Base-by-base conservation (phyloP, 2,329 filamentous ascomycete species). In the Canariomyces notabilis region DNA sequence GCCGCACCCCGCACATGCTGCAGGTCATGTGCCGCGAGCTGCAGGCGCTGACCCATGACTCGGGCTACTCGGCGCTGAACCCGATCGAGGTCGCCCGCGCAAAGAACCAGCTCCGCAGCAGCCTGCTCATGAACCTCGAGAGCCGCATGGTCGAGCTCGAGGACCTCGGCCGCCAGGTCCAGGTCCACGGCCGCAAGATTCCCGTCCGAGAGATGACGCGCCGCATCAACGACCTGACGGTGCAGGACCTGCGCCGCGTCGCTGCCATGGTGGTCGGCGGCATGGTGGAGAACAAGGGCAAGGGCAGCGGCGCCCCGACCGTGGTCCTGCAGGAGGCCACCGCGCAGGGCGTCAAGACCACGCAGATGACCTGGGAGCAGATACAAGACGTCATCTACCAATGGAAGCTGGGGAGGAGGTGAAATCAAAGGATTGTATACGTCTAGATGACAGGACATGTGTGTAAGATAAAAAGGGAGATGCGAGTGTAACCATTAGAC, bases 71-170 rank as follows among this genome's bases (percentile, higher is more conserved):
- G 0, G 77, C 84, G 2, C 75, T 98, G 8, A 80, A 84, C 56
- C 69, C 80, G 2, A 76, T 73, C 29, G 93, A 98, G 68, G 91
- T 98, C 48, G 81, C 83, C 61, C 83, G 93, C 40, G 93, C 93
- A 15, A 98, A 98, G 79, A 98, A 98, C 67, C 93, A 98, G 71
- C 80, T 98, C 14, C 82, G 90, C 34, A 90, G 84, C 12, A 87
- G 82, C 47, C 74, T 98, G 33, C 77, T 98, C 40, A 98, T 98
- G 93, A 98, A 98, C 69, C 80, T 98, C 21, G 93, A 98, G 71
- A 89, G 83, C 57, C 79, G 93, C 50, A 96, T 98, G 89, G 89
- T 98, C 8, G 93, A 97, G 71, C 78, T 98, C 6, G 93, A 98
- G 68, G 93, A 98, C 64, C 76, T 98, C 0, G 93, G 93, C 18